Evolutionary conservation across 2,329 filamentous ascomycete genomes (phyloP).

Genomic region (Colletotrichum navitas): DNA sequence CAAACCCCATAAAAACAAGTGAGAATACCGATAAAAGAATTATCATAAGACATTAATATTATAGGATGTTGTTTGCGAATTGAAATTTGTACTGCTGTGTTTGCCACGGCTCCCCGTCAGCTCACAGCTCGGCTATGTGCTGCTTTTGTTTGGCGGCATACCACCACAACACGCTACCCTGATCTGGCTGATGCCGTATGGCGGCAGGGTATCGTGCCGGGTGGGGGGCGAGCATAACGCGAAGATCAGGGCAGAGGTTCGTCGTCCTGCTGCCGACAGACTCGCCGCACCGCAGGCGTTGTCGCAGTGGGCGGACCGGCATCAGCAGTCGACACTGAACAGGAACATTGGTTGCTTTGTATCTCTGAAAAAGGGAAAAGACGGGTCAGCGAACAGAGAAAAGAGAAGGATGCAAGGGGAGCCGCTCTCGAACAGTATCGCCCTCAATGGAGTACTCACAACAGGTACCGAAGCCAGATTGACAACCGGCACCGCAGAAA

Average conservation of each 20-base stretch:
- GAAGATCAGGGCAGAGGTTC: background rate
- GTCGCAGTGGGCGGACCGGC: background rate
- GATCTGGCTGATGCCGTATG: background rate
- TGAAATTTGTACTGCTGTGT: background rate
- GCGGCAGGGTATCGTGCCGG: background rate
- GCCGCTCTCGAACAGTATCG: background rate
- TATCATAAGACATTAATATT: background rate
- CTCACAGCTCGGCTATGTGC: background rate
- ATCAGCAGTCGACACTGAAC: background rate
- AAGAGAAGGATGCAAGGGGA: background rate
- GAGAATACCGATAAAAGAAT: too few relatives aligned
- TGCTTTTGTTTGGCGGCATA: background rate
- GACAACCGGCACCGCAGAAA: conserved; percentile 42
- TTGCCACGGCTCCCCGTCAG: background rate
- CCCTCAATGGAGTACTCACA: conserved; percentile 26
- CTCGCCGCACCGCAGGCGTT: background rate
- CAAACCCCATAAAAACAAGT: background rate
- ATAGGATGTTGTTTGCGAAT: too few relatives aligned
- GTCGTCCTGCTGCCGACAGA: background rate
- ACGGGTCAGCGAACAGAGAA: background rate
- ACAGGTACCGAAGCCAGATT: conserved; percentile 33
- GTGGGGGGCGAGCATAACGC: background rate
- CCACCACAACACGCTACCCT: background rate
- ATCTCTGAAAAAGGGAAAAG: background rate
- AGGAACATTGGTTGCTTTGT: background rate